These are phyloP conservation scores for Lumnitzera littorea DNA, from an alignment of 345 rosid species.

Conservation along the genomic window DNA sequence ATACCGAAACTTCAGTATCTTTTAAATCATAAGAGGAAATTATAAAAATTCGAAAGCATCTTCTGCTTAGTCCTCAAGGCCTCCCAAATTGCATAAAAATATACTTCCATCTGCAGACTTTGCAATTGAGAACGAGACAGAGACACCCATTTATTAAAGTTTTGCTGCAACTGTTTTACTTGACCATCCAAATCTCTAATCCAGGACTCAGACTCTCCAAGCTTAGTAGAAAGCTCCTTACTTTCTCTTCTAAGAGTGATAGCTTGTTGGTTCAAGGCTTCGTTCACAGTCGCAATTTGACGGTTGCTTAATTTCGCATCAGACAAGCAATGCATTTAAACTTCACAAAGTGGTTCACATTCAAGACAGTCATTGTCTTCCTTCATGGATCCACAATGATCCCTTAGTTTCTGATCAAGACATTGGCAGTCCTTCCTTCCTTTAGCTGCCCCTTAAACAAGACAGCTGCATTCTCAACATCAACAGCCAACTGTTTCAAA, in stretches of 20 bases:
- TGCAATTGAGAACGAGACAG: conserved; percentile 39
- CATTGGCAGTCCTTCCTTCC: conserved; percentile 23
- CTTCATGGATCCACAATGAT: conserved; percentile 37
- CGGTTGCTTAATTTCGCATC: conserved; percentile 29
- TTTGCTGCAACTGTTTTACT: conserved; percentile 41
- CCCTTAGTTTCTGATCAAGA: conserved; percentile 32
- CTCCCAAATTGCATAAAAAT: too few species aligned
- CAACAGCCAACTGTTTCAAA: conserved; percentile 41
- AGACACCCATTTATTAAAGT: conserved; percentile 33
- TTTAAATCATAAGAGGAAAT: too few species aligned
- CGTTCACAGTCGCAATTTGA: conserved; percentile 42
- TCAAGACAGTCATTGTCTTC: conserved; percentile 42
- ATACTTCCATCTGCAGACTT: conserved; percentile 38
- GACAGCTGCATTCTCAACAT: conserved; percentile 36
- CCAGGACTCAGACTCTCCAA: conserved; percentile 30
- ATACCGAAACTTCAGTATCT: too few species aligned
- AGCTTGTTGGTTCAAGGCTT: conserved; percentile 34
- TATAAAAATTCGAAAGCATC: too few species aligned
- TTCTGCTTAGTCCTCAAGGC: too few species aligned
- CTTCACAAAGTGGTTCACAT: conserved; percentile 54
- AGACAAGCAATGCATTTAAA: conserved; percentile 36
- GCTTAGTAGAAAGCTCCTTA: conserved; percentile 35
- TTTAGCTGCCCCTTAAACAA: conserved; percentile 35
- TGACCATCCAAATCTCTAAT: conserved; percentile 48
- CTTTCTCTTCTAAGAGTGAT: conserved; percentile 39